phyloP scores from a whole-genome alignment of 331 rosid species.

The Acacia concinna region DNA sequence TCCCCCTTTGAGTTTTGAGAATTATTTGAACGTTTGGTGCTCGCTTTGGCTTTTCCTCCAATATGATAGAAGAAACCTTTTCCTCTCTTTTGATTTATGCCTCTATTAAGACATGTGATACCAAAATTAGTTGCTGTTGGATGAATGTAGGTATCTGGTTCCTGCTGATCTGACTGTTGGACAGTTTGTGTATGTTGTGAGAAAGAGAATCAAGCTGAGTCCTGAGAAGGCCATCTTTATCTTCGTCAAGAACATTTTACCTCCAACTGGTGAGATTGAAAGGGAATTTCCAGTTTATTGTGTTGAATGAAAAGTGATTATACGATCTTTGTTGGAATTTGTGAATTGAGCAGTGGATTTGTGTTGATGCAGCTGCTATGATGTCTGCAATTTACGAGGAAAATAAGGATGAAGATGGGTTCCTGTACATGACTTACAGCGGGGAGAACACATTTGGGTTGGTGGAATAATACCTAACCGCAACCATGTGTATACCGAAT shows the following conservation, averaged over 20 bases:
- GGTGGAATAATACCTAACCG: constrained; percentile 33
- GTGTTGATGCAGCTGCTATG: constrained; percentile 66
- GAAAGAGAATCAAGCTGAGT: constrained; percentile 80
- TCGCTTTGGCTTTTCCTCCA: background rate
- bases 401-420: constrained; percentile 90
- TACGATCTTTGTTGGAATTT: background rate
- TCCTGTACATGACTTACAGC: constrained; percentile 82
- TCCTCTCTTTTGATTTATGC: background rate
- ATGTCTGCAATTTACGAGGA: constrained; percentile 81
- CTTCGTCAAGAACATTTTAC: constrained; percentile 75
- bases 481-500: constrained; percentile 41
- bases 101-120: background rate
- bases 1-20: background rate
- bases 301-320: background rate
- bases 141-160: constrained; percentile 72
- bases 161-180: constrained; percentile 87
- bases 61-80: background rate
- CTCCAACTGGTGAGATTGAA: constrained; percentile 69
- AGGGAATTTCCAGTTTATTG: background rate
- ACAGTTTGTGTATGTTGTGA: constrained; percentile 82
- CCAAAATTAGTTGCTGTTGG: background rate
- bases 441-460: constrained; percentile 88
- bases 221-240: constrained; percentile 89
- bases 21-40: background rate
- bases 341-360: constrained; percentile 27